A percentile compares a stretch with the other conserved stretches of the same genome.
phyloP scores from a whole-genome alignment of 2,329 filamentous ascomycete species.

The Paecilomyces sp. region DNA sequence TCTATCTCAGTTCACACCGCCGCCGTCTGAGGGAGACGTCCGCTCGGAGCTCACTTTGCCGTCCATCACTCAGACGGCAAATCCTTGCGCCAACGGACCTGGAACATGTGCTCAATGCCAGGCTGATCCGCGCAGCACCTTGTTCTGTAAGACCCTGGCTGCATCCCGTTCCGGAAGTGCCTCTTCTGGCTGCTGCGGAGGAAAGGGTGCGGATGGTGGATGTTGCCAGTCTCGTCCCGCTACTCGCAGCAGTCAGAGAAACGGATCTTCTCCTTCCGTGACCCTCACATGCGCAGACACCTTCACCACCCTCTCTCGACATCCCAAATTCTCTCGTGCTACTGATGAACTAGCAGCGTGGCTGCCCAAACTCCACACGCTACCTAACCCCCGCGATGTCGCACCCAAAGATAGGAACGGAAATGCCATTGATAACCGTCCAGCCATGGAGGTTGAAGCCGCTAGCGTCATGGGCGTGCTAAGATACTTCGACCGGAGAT shows the following conservation, averaged over 20 bases:
- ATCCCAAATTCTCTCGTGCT: constrained; percentile 67
- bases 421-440: constrained; percentile 23
- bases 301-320: constrained; percentile 70
- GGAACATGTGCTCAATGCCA: constrained; percentile 74
- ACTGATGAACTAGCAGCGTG: constrained; percentile 68
- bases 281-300: constrained; percentile 69
- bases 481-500: constrained; percentile 71
- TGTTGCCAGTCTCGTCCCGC: constrained; percentile 49
- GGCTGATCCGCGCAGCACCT: constrained; percentile 67
- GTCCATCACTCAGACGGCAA: constrained; percentile 28
- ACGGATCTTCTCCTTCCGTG: constrained; percentile 33
- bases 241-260: constrained; percentile 14
- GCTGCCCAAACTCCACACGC: constrained; percentile 65
- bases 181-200: constrained; percentile 55
- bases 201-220: constrained; percentile 51
- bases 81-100: constrained; percentile 58
- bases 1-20: constrained; percentile 44
- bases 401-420: constrained; percentile 17
- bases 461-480: constrained; percentile 82
- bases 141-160: constrained; percentile 76
- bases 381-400: constrained; percentile 31
- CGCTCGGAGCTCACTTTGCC: constrained; percentile 44
- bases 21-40: constrained; percentile 51
- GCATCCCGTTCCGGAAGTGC: constrained; percentile 44
- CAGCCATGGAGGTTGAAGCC: constrained; percentile 70